Evolutionary conservation across 2,329 filamentous ascomycete genomes (phyloP), one percentile per base, ranked within the genome.

Genomic region (Leptographium wingfieldii): DNA sequence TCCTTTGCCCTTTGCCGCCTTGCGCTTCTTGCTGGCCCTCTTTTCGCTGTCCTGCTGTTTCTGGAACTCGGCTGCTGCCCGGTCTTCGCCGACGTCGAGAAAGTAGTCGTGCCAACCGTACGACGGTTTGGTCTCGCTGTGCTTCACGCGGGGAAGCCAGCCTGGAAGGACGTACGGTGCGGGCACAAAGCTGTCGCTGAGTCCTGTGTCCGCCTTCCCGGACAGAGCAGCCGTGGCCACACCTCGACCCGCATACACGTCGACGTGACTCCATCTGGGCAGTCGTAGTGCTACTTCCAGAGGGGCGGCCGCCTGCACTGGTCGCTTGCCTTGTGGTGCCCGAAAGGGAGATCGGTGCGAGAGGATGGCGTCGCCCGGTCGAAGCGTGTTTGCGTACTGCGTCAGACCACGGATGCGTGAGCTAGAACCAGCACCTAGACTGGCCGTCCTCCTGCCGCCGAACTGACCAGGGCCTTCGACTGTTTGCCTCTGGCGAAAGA

Each of bases 211-310:
- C 11, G 25, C 22, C 16, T 25, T 7, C 0, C 16, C 56, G 10
- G 52, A n/a, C 19, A 25, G 19, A 2, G 51, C 55, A 6, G 56
- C 51, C 19, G 61, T 62, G 16, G 63, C 62, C 3, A 65, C 27
- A 5, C 59, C 58, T 1, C 25, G 43, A 2, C 57, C 43, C 0
- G 62, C 56, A 33, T 60, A 58, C 6, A 62, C 58, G 11, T 63
- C 59, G 11, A 59, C 25, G 11, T 27, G 40, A 40, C 59, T 61
- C 19, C 35, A 14, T 14, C 43, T 52, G 2, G 57, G 62, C 19
- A 63, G 57, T n/a, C 48, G 54, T 7, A 56, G 49, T 0, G 59
- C 16, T 2, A 65, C n/a, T 10, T 58, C 59, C 25, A 46, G 16
- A 2, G 53, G 11, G 3, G 40, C 52, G 1, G 60, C 63, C 9